phyloP scores from a whole-genome alignment of 305 asterid genomes.

The Petunia hybrid region DNA sequence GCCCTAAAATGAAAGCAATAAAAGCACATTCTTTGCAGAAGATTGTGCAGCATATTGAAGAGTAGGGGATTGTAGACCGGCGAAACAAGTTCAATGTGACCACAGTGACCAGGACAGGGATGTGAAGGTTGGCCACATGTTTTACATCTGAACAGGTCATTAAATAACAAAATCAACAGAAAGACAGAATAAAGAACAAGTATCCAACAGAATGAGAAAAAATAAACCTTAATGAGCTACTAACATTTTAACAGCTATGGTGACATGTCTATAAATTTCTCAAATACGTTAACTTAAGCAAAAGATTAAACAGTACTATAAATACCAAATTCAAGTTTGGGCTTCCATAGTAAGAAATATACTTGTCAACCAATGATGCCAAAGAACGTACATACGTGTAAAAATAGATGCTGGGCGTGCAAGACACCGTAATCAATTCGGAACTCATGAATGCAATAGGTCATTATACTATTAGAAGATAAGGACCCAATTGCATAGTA shows the following conservation, averaged over 20 bases:
- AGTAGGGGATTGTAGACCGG: conserved; percentile 82
- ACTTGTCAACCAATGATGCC: neutral
- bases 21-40: conserved; percentile 70
- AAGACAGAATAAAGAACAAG: neutral
- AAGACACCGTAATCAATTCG: conserved; percentile 20
- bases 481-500: too few relatives aligned
- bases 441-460: conserved; percentile 3
- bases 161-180: conserved; percentile 7
- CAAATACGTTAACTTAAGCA: neutral
- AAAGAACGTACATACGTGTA: neutral
- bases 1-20: conserved; percentile 71
- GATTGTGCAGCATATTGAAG: conserved; percentile 53
- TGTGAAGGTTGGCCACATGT: conserved; percentile 68
- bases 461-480: neutral
- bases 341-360: conserved; percentile 10
- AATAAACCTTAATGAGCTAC: conserved; percentile 10
- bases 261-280: conserved; percentile 21
- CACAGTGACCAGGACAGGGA: conserved; percentile 85
- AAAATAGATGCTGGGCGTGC: neutral
- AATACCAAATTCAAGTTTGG: neutral
- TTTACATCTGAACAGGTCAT: conserved; percentile 67
- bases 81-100: conserved; percentile 84
- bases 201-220: conserved; percentile 2
- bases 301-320: conserved; percentile 1
- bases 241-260: neutral